Conservation (phyloP, 1,139 yeast species). For the Maudiozyma humilis region DNA sequence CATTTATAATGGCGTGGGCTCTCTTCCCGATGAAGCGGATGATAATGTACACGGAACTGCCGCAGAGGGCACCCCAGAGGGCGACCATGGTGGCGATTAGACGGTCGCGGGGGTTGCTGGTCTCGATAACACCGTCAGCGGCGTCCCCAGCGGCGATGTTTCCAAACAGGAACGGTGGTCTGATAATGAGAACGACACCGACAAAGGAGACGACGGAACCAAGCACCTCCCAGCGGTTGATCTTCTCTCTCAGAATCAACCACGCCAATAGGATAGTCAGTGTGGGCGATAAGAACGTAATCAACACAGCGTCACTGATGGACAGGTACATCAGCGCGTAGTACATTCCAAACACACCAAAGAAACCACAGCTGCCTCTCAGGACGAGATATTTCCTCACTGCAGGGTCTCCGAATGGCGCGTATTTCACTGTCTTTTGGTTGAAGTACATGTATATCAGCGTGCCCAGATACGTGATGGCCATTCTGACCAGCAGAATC, state of each 20-base stretch:
- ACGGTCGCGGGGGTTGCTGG: slow-evolving; percentile 29
- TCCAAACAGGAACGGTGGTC: slow-evolving; percentile 73
- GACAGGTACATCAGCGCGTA: slow-evolving; percentile 66
- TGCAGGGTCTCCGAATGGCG: slow-evolving; percentile 63
- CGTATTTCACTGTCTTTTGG: slow-evolving; percentile 42
- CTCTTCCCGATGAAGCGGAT: slow-evolving; percentile 66
- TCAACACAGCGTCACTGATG: slow-evolving; percentile 70
- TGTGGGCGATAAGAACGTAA: slow-evolving; percentile 71
- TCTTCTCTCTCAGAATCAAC: slow-evolving; percentile 56
- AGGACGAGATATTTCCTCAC: slow-evolving; percentile 46
- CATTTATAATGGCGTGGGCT: slow-evolving; percentile 75
- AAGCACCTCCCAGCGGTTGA: slow-evolving; percentile 54
- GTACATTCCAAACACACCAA: slow-evolving; percentile 72
- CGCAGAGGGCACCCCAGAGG: slow-evolving; percentile 62
- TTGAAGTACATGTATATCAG: slow-evolving; percentile 45
- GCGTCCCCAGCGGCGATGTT: neutral
- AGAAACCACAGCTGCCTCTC: slow-evolving; percentile 71
- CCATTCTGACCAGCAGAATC: slow-evolving; percentile 69
- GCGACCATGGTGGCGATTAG: slow-evolving; percentile 56
- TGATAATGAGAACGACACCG: slow-evolving; percentile 76
- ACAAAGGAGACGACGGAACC: slow-evolving; percentile 62
- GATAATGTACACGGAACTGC: slow-evolving; percentile 61
- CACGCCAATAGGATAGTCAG: slow-evolving; percentile 72
- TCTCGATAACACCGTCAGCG: slow-evolving; percentile 7
- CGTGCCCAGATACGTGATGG: slow-evolving; percentile 56